Percentiles rank a stretch among this genome's conserved stretches.
phyloP scores from a whole-genome alignment of 2,329 filamentous ascomycete genomes.

The Ramularia endophylla region DNA sequence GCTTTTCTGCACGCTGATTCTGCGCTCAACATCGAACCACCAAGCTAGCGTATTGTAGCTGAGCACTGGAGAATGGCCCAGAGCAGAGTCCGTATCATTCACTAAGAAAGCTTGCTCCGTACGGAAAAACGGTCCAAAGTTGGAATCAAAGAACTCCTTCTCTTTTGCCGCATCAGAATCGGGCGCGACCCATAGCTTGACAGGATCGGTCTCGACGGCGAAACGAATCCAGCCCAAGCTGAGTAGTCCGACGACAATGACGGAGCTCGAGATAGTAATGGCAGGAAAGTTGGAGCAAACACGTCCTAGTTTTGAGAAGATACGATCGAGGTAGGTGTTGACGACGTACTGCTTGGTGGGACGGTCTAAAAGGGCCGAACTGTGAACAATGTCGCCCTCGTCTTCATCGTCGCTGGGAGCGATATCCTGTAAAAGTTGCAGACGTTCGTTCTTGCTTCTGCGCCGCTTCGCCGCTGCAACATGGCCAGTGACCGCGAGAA shows the following conservation, averaged over 20 bases:
- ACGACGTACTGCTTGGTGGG: conserved; percentile 74
- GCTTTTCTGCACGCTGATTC: conserved; percentile 67
- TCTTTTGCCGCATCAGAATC: conserved; percentile 85
- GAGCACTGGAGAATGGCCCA: conserved; percentile 66
- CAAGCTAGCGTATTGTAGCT: conserved; percentile 83
- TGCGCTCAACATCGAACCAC: conserved; percentile 89
- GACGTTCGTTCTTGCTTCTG: conserved; percentile 68
- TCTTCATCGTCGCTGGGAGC: conserved; percentile 87
- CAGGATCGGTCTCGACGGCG: conserved; percentile 83
- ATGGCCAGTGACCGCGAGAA: conserved; percentile 64
- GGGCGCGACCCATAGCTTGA: conserved; percentile 93
- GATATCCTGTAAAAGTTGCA: conserved; percentile 81
- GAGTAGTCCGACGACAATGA: conserved; percentile 70
- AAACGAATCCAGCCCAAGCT: conserved; percentile 87
- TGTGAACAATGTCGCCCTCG: conserved; percentile 76
- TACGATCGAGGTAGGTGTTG: conserved; percentile 73
- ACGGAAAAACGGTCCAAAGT: conserved; percentile 94
- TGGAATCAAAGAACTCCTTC: conserved; percentile 86
- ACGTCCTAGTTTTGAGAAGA: conserved; percentile 76
- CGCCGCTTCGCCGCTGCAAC: conserved; percentile 69
- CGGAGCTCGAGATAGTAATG: conserved; percentile 69
- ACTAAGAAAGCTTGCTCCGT: conserved; percentile 91
- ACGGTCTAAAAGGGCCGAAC: conserved; percentile 69
- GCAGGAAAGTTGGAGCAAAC: conserved; percentile 76
- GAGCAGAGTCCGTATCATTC: conserved; percentile 64